Percentiles rank a stretch among this genome's conserved stretches.
Evolutionary conservation across 2,329 filamentous ascomycete genomes (phyloP).

Genomic region (Magnaporthiopsis poae): DNA sequence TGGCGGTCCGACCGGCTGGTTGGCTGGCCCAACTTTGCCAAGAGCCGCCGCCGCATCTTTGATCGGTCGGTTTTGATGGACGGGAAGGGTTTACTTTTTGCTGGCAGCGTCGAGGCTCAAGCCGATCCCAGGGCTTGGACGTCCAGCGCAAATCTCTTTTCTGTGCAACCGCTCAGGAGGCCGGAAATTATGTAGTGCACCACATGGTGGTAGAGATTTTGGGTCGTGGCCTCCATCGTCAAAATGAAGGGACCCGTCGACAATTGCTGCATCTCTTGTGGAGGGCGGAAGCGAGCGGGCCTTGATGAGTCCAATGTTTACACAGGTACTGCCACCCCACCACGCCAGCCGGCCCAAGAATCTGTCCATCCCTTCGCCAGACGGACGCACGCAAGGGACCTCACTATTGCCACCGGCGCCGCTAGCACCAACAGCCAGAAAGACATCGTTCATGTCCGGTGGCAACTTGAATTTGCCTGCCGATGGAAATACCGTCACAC

Average conservation of each 20-base stretch:
- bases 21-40: not conserved
- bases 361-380: too few species aligned
- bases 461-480: too few species aligned
- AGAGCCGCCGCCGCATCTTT: not conserved
- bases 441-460: not conserved
- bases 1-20: not conserved
- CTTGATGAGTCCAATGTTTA: not conserved
- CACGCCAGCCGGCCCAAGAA: not conserved
- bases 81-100: not conserved
- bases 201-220: not conserved
- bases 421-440: not conserved
- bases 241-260: not conserved
- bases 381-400: too few species aligned
- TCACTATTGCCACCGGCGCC: not conserved
- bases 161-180: conserved; percentile 19
- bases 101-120: not conserved
- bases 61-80: not conserved
- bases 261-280: not conserved
- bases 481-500: too few species aligned
- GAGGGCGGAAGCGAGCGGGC: not conserved
- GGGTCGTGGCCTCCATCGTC: not conserved
- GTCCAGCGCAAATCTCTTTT: conserved; percentile 11
- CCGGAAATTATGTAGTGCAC: conserved; percentile 16
- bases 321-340: not conserved
- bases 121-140: not conserved